Evolutionary conservation across 306 rosid species (phyloP), one percentile per base, ranked within the genome.

Genomic region (Nissolia schottii): DNA sequence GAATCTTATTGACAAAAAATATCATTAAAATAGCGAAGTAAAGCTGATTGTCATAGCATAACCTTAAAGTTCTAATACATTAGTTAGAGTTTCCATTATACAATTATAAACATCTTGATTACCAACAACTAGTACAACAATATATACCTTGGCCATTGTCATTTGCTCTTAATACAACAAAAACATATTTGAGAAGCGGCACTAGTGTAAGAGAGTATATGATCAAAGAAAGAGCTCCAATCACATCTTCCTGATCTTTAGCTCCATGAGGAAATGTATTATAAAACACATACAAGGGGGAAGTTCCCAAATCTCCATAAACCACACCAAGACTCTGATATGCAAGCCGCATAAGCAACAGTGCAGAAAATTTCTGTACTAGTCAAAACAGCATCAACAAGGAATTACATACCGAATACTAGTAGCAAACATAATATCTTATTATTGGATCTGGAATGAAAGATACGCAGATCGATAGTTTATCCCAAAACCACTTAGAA

Each of bases 261-360:
- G 84, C 73, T 79, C 86, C 77, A 16, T 0, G 81, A 77, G 98
- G 96, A 78, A 94, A 94, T 29, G 96, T 94, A 64, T 91, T 94
- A 80, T 94, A 85, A 77, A 94, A 94, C 60, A 94, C 98, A 32
- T 94, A 94, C 57, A 94, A 83, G 2, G 98, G 98, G 25, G 98
- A 94, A 57, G 98, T 94, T 41, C 98, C 98, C 87, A 94, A 80
- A 86, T 94, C 98, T 75, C 98, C 98, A 68, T 79, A 94, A 71
- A 94, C 98, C 70, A 94, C 95, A 40, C 98, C 98, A 43, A 94
- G 98, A 74, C 98, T 94, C 80, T 94, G 98, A 82, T 80, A 94
- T 60, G 98, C 98, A 59, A 89, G 87, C 80, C 96, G 88, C 57
- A 87, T 63, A 81, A 94, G 90, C 91, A 94, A 79, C 31, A 89